These are phyloP conservation scores for Starmerella vitae DNA, from an alignment of 805 yeast genomes.

Conservation along the genomic window DNA sequence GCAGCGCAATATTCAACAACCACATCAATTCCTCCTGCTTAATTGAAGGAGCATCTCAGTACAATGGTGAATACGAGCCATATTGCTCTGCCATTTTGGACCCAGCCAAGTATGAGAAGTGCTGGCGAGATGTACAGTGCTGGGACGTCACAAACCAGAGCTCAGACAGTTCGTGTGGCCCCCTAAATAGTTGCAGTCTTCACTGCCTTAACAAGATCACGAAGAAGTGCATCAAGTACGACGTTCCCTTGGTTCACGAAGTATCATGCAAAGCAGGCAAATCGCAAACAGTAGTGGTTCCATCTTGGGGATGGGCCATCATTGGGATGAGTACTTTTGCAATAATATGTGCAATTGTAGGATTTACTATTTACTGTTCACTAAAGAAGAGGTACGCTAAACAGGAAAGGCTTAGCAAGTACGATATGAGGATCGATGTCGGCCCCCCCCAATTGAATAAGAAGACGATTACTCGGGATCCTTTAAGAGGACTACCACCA, in stretches of 20 bases:
- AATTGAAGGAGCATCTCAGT: not conserved
- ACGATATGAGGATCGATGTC: not conserved
- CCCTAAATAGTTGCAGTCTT: conserved; percentile 2
- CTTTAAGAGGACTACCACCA: not conserved
- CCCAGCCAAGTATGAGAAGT: not conserved
- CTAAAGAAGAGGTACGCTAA: not conserved
- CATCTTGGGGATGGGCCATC: not conserved
- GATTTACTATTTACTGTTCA: not conserved
- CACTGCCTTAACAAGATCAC: conserved; percentile 2
- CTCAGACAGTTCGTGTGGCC: conserved; percentile 3
- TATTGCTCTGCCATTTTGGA: conserved; percentile 1
- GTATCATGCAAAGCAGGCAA: not conserved
- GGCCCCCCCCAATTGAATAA: not conserved
- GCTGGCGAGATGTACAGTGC: conserved; percentile 10
- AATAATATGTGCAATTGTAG: not conserved
- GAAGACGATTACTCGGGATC: not conserved
- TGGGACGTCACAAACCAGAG: not conserved
- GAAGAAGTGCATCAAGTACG: not conserved
- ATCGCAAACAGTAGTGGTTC: not conserved
- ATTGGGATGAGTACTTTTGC: not conserved
- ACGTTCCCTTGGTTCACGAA: not conserved
- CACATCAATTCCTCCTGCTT: conserved; percentile 23
- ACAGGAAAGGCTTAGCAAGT: not conserved
- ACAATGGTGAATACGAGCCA: not conserved
- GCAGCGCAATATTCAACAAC: conserved; percentile 23